Conservation (phyloP, 139 green algal genomes). For the Chlorella sorokiniana region DNA sequence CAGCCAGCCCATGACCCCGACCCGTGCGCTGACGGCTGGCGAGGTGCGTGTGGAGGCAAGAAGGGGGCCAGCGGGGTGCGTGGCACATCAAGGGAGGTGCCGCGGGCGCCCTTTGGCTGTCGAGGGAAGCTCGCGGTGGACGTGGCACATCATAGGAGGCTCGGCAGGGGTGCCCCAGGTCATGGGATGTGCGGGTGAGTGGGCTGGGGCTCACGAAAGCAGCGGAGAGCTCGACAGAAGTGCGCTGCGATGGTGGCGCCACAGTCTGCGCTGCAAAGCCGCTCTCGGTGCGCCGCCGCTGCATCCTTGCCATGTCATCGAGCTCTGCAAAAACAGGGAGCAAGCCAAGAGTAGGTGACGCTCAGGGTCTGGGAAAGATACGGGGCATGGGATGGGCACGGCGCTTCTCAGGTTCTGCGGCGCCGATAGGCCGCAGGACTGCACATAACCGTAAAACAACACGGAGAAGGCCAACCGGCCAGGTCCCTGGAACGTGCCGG, state of each 20-base stretch:
- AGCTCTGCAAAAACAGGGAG: background rate
- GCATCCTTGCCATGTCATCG: background rate
- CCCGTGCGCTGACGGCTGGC: background rate
- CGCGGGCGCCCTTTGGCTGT: background rate
- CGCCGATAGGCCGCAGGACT: too few species aligned
- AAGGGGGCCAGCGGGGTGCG: background rate
- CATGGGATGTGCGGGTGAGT: background rate
- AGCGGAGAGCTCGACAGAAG: background rate
- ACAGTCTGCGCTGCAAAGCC: background rate
- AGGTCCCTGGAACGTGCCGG: too few species aligned
- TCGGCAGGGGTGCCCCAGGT: background rate
- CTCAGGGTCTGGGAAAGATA: too few species aligned
- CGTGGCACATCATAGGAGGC: background rate
- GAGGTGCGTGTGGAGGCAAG: too few species aligned
- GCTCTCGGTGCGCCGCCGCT: too few species aligned
- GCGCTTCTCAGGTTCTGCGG: too few species aligned
- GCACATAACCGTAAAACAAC: too few species aligned
- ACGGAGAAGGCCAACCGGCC: too few species aligned
- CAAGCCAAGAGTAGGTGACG: too few species aligned
- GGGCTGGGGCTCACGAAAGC: background rate
- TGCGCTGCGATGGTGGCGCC: background rate
- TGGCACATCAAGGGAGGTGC: background rate
- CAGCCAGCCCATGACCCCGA: background rate
- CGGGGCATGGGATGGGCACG: too few species aligned
- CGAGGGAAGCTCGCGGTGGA: background rate